Evolutionary conservation across 2,329 filamentous ascomycete genomes (phyloP).

Genomic region (Paracorniculantispora psalliotae): DNA sequence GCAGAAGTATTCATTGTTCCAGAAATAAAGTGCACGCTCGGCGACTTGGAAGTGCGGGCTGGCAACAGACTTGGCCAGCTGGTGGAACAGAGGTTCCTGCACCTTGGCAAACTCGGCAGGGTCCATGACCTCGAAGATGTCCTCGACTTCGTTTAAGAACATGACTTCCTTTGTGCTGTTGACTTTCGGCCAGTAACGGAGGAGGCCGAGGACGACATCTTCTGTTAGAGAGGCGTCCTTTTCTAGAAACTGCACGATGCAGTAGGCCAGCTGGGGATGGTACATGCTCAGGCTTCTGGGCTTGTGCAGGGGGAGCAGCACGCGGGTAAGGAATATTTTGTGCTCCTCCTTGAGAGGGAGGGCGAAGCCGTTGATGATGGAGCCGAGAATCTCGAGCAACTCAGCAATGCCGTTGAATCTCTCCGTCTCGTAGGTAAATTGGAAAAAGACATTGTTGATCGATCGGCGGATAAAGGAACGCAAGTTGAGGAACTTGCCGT

Average conservation of each 20-base stretch:
- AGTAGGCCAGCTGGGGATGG: constrained; percentile 95
- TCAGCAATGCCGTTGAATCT: constrained; percentile 98
- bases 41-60: constrained; percentile 99
- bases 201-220: constrained; percentile 82
- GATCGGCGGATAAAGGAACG: constrained; percentile 95
- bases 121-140: constrained; percentile 99
- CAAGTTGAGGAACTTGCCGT: constrained; percentile 97
- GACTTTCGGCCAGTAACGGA: constrained; percentile 98
- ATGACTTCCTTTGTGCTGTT: constrained; percentile 99
- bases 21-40: constrained; percentile 95
- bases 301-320: constrained; percentile 91
- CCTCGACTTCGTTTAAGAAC: constrained; percentile 98
- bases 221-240: constrained; percentile 96
- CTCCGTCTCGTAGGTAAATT: constrained; percentile 98
- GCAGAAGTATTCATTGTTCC: constrained; percentile 99
- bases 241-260: constrained; percentile 97
- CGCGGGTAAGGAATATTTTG: constrained; percentile 93
- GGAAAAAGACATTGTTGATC: constrained; percentile 99
- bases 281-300: constrained; percentile 99
- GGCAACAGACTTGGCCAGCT: constrained; percentile 94
- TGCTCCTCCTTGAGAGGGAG: constrained; percentile 96
- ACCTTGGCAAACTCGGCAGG: constrained; percentile 98
- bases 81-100: constrained; percentile 94
- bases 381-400: constrained; percentile 90
- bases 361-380: constrained; percentile 98